These are phyloP conservation scores for Prunus mongolica DNA, from an alignment of 306 rosid species.

Conservation along the genomic window DNA sequence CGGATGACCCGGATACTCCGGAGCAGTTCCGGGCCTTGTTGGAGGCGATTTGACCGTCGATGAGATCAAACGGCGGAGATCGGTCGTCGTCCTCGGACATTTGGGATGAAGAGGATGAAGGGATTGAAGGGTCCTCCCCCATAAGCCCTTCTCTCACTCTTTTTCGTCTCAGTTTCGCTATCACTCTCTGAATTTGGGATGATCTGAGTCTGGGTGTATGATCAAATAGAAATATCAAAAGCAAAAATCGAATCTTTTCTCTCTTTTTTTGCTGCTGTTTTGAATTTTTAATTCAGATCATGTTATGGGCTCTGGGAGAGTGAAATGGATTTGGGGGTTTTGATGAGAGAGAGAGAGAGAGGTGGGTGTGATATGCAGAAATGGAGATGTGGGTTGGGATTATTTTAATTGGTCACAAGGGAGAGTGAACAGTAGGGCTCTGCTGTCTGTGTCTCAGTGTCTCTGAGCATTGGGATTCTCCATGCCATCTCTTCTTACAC, in stretches of 20 bases:
- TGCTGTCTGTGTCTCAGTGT: constrained; percentile 62
- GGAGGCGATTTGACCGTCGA: constrained; percentile 32
- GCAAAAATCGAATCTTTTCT: constrained; percentile 19
- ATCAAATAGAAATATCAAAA: constrained; percentile 13
- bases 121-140: constrained; percentile 36
- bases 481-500: constrained; percentile 30
- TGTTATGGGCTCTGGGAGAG: constrained; percentile 15
- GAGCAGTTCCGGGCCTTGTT: constrained; percentile 45
- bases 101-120: constrained; percentile 21
- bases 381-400: constrained; percentile 18
- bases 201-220: constrained; percentile 32
- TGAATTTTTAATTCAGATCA: constrained; percentile 33
- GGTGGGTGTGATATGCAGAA: background rate
- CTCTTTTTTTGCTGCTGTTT: background rate
- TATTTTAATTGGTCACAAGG: constrained; percentile 43
- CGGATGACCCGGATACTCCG: constrained; percentile 23
- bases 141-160: constrained; percentile 18
- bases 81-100: constrained; percentile 75
- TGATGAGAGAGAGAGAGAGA: constrained; percentile 2
- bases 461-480: constrained; percentile 73
- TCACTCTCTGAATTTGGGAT: background rate
- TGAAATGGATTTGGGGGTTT: constrained; percentile 20
- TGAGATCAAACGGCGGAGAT: constrained; percentile 57
- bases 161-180: background rate
- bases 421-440: constrained; percentile 49